Conservation (phyloP, 768 basidiomycete species). For the Floccularia luteovirens region DNA sequence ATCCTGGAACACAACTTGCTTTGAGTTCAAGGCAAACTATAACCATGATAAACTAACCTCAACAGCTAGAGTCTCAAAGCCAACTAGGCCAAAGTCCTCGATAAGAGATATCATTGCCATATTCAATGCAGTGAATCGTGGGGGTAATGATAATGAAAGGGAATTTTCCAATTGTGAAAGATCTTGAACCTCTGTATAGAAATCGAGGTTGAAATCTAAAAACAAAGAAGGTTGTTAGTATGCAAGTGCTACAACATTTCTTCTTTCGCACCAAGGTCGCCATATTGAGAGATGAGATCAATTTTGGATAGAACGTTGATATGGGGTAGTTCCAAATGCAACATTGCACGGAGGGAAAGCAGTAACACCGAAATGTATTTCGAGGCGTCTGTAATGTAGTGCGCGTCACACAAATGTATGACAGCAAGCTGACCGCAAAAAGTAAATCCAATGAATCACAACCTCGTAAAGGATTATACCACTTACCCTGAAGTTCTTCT, state of each 20-base stretch:
- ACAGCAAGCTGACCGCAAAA: conserved; percentile 67
- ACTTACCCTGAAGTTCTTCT: conserved; percentile 80
- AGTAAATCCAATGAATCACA: conserved; percentile 5
- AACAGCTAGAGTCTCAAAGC: conserved; percentile 95
- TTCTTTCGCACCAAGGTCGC: conserved; percentile 70
- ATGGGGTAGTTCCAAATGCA: conserved; percentile 98
- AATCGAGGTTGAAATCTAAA: conserved; percentile 93
- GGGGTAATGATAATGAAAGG: conserved; percentile 50
- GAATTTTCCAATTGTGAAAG: conserved; percentile 79
- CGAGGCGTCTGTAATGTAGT: conserved; percentile 92
- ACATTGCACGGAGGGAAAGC: conserved; percentile 90
- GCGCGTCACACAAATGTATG: conserved; percentile 93
- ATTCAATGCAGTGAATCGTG: conserved; percentile 74
- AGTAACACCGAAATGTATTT: conserved; percentile 93
- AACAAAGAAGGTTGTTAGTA: neutral
- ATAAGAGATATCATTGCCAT: conserved; percentile 88
- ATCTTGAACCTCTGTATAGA: conserved; percentile 97
- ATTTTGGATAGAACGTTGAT: conserved; percentile 96
- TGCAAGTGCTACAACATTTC: conserved; percentile 1
- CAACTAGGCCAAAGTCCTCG: conserved; percentile 88
- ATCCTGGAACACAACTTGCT: conserved; percentile 42
- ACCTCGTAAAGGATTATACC: conserved; percentile 3
- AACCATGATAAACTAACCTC: conserved; percentile 47
- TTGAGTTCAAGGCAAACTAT: neutral
- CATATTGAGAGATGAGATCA: conserved; percentile 85